Conservation (phyloP, 805 yeast species). For the Myxozyma sirexii region DNA sequence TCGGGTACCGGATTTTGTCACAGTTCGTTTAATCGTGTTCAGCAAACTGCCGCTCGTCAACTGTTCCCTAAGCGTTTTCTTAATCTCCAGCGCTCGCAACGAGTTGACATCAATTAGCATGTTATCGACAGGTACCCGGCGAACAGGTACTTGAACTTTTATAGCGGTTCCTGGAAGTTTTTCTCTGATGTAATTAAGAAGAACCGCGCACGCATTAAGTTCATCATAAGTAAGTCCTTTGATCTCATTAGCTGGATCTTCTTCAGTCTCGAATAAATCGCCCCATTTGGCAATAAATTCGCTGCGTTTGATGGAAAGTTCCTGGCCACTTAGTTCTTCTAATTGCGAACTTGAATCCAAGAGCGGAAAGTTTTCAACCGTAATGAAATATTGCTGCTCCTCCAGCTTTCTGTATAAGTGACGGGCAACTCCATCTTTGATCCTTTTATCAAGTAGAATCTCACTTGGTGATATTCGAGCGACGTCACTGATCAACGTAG, state of each 20-base stretch:
- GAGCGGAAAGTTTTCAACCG: slow-evolving; percentile 10
- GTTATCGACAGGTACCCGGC: slow-evolving; percentile 53
- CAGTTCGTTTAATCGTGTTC: slow-evolving; percentile 70
- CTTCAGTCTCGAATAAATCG: slow-evolving; percentile 30
- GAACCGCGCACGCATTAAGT: slow-evolving; percentile 60
- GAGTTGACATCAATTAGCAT: slow-evolving; percentile 84
- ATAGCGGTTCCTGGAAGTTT: slow-evolving; percentile 71
- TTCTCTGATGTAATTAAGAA: slow-evolving; percentile 68
- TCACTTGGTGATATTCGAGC: slow-evolving; percentile 83
- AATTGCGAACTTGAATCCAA: background rate
- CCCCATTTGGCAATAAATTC: slow-evolving; percentile 16
- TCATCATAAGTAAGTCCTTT: slow-evolving; percentile 51
- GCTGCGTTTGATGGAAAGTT: background rate
- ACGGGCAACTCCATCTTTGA: slow-evolving; percentile 4
- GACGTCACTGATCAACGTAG: slow-evolving; percentile 67
- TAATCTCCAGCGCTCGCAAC: slow-evolving; percentile 54
- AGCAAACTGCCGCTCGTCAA: slow-evolving; percentile 47
- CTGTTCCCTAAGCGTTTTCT: slow-evolving; percentile 35
- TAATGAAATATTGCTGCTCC: slow-evolving; percentile 49
- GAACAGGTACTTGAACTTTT: slow-evolving; percentile 67
- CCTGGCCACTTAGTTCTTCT: slow-evolving; percentile 1
- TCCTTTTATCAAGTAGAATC: slow-evolving; percentile 51
- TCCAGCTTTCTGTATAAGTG: slow-evolving; percentile 18
- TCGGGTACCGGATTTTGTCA: slow-evolving; percentile 80
- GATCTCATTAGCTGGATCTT: slow-evolving; percentile 37